Base-by-base conservation (phyloP, 441 rosid species). In the Sinapis alba region DNA sequence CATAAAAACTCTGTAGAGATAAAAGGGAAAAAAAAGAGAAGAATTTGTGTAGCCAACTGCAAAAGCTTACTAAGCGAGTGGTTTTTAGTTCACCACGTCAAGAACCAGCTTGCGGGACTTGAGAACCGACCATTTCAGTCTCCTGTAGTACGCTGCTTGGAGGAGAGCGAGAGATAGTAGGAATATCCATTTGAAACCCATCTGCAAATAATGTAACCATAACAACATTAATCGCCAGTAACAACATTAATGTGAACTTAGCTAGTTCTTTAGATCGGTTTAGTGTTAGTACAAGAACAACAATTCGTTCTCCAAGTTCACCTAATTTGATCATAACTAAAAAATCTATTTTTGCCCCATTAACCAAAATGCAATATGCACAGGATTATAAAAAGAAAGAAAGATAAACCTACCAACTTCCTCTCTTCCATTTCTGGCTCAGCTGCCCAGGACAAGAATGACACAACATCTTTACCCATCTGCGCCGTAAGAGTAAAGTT, bases 401-500 rank as follows among this genome's bases (percentile, higher is more conserved):
- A 62, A 30, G 65, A 28, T 5, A 30, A 66, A 67, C 75, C 6
- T 86, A 96, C 99, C 96, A 94, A 78, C 82, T 96, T 94, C 81
- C 99, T 87, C 79, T 96, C 99, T 84, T 96, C 98, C 99, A 96
- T 92, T 84, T 96, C 99, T n/a, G 98, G 99, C 72, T 96, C 99
- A 19, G 99, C 99, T 45, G 99, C 99, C 99, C 99, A 96, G 4
- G 98, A 51, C 70, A 96, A 84, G 80, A 96, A 94, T 62, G 98
- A n/a, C 53, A 92, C 98, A 15, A 94, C 91, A 81, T 96, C 99
- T 83, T 96, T 96, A 79, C 99, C 98, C 98, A 96, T 96, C 99
- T 96, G 86, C 77, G 34, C 45, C 79, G 59, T 11, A 69, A 74
- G 23, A 4, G 21, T 59, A 3, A 19, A 62, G 74, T 67, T 67